Base-by-base conservation (phyloP, 352 stramenopile species). In the Blastocystis sp. region DNA sequence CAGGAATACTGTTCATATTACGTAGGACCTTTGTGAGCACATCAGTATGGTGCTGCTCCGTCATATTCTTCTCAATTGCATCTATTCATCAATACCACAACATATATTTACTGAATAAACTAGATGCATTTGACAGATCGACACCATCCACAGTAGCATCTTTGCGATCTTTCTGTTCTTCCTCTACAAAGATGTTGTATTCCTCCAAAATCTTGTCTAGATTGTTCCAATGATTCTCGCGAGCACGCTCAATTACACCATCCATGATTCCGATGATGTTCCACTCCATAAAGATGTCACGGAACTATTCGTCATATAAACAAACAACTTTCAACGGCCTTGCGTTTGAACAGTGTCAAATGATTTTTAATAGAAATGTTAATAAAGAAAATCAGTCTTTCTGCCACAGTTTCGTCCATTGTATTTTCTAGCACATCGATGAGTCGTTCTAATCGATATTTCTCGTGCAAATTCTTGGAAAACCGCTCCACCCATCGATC, bases 381-480 rank as follows among this genome's bases (percentile, higher is more conserved):
- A 23, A 84, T 84, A 15, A 84, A 56, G n/a, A 54, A 66, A 15
- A 84, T 34, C 18, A 68, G 34, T 9, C 20, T 37, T 43, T 45
- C 5, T 26, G 56, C 50, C 37, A 66, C 53, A 15, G 37, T 8
- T 20, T 20, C 3, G 47, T 84, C 53, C 43, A 66, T 45, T 39
- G 53, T 84, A 26, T 66, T 64, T 18, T 84, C 73, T n/a, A 84
- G 41, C 47, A 84, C 73, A n/a, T 29, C 9, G 8, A 84, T 68
- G 9, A 84, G 15, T 43, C 73, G 64, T 55, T 84, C 73, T 43
- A 84, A 34, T 37, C 54, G 50, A 11, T 50, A 26, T 13, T 18
- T 43, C 20, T 84, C 73, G 20, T 84, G 59, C 15, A 41, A 26
- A 23, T 68, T 53, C 34, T 68, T 63, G 3, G 47, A 68, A 29